Evolutionary conservation across 768 basidiomycete species (phyloP), one percentile per base, ranked within the genome.

Genomic region (Pholiota conissans): DNA sequence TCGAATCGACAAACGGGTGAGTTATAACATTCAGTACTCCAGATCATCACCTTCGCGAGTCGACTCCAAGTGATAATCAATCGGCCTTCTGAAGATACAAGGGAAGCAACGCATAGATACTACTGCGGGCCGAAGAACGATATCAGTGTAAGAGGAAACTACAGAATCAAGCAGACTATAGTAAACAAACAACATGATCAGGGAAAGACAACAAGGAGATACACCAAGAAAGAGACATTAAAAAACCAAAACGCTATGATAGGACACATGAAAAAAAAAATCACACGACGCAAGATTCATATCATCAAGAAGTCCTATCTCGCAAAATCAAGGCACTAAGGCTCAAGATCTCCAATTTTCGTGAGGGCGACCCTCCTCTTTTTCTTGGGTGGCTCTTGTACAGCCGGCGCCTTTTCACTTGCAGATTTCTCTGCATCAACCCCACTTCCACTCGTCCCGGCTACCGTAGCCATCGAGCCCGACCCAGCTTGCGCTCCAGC

Each of bases 341-440:
- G 55, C 26, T 74, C 75, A 64, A 86, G 61, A 71, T 89, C 89
- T 20, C 84, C 83, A 2, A 92, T 81, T 18, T 80, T 79, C 10
- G 87, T 91, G 64, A 93, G 76, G 32, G 83, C 89, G n/a, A 92
- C 84, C 22, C 91, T 79, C 55, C 91, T 80, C 72, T 91, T 93
- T 73, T 94, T 93, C 81, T 91, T 94, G 5, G 89, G 88, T 2
- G 89, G 91, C 58, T 84, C 86, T 58, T 74, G 68, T 22, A 67
- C 5, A 8, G 13, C 56, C 39, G 69, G 65, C 18, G 34, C 34
- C 9, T 52, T 13, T 6, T 32, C 30, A 13, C 30, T 13, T 32
- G 30, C 13, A 6, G 49, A 48, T n/a, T 56, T 63, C 37, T 62
- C 61, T 29, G 48, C 56, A 29, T 53, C 55, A 16, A 39, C 47